Evolutionary conservation across 2,329 filamentous ascomycete species (phyloP), one percentile per base, ranked within the genome.

Genomic region (Penicillium psychrosexuale): DNA sequence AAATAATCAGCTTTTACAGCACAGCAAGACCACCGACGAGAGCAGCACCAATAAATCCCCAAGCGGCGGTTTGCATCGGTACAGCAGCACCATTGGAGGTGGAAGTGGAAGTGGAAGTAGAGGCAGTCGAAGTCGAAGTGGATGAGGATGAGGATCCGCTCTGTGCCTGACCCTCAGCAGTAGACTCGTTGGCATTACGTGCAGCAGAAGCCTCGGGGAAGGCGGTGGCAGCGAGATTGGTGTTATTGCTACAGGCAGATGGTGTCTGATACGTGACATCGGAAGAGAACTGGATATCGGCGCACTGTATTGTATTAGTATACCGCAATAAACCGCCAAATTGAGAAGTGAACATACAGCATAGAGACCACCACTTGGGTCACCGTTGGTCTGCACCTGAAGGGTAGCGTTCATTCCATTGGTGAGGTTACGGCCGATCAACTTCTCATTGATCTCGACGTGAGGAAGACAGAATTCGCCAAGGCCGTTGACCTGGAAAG

Each of bases 221-320:
- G 36, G 74, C 62, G 15, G 69, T 69, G 8, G 80, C 77, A 5
- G 75, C 76, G 42, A 89, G 75, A 33, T 80, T 82, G 9, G 79
- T 83, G 60, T 78, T 79, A 61, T 84, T 88, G 60, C 73, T 75
- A 79, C 87, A 90, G 54, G 79, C 72, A 38, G 75, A 73, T 22
- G 69, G 64, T 24, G 69, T 74, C 27, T 74, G 67, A 8, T 75
- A 69, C 17, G 78, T 75, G 5, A 82, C 77, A 11, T 75, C 74
- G 48, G 76, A 74, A 31, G 79, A 81, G 75, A 92, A 86, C 27
- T 82, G 85, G 61, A 91, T 83, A 64, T 92, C 88, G 66, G 88
- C 86, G 71, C 89, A 92, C 84, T 87, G 5, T 19, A 37, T 17
- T 8, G 8, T 22, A 53, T 47, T 46, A 40, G 51, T 48, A 34